A percentile compares a stretch with the other conserved stretches of the same genome.
phyloP scores from a whole-genome alignment of 805 yeast genomes.

The Zygotorulaspora chibaensis region DNA sequence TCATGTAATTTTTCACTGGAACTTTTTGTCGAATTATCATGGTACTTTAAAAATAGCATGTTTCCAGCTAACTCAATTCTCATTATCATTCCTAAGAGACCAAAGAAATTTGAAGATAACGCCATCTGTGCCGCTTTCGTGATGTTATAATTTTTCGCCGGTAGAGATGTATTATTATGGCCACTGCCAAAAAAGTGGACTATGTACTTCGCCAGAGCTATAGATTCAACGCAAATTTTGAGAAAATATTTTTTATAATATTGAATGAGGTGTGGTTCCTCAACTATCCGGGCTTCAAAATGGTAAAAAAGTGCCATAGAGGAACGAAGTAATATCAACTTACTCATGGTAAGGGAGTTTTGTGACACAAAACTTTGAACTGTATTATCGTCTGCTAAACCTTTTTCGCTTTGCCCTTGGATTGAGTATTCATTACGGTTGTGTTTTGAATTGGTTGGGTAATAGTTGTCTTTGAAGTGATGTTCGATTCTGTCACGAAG shows the following conservation, averaged over 20 bases:
- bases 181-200: conserved; percentile 25
- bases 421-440: conserved; percentile 7
- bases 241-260: conserved; percentile 23
- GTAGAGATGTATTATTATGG: conserved; percentile 15
- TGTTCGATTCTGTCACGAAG: conserved; percentile 20
- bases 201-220: conserved; percentile 20
- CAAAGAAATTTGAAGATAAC: conserved; percentile 26
- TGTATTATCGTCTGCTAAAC: conserved; percentile 5
- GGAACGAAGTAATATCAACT: conserved; percentile 26
- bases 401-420: not conserved
- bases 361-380: conserved; percentile 20
- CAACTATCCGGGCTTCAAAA: conserved; percentile 21
- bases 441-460: conserved; percentile 4
- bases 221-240: conserved; percentile 17
- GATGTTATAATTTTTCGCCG: conserved; percentile 23
- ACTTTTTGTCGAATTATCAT: conserved; percentile 5
- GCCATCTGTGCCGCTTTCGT: conserved; percentile 29
- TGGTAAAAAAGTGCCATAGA: conserved; percentile 29
- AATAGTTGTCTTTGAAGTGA: conserved; percentile 17
- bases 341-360: conserved; percentile 26
- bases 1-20: conserved; percentile 3
- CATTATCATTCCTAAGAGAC: conserved; percentile 25
- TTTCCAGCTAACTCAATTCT: conserved; percentile 26
- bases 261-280: conserved; percentile 14
- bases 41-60: conserved; percentile 16